Evolutionary conservation across 2,329 filamentous ascomycete genomes (phyloP).

Genomic region (Coniochaeta ligniaria): DNA sequence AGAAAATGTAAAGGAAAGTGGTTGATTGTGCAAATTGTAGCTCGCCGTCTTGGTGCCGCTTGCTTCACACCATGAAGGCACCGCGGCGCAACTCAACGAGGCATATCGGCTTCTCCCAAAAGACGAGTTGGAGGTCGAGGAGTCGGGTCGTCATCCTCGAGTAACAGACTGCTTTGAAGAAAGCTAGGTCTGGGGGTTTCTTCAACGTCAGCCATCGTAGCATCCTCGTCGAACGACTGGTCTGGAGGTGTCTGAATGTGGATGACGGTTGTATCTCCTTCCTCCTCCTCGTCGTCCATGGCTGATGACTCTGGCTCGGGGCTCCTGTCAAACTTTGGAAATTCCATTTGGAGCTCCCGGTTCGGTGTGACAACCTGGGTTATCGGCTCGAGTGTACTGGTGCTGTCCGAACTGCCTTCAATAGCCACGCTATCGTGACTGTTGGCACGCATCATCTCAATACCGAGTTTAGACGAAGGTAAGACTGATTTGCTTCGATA

Average conservation of each 20-base stretch:
- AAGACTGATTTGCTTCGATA: constrained; percentile 48
- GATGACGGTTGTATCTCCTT: constrained; percentile 15
- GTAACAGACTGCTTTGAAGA: neutral
- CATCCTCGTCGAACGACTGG: constrained; percentile 4
- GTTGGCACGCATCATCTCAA: constrained; percentile 97
- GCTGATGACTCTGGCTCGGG: constrained; percentile 5
- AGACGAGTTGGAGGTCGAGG: constrained; percentile 12
- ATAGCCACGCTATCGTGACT: constrained; percentile 72
- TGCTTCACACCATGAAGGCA: neutral
- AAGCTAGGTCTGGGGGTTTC: constrained; percentile 16
- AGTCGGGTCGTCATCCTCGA: constrained; percentile 15
- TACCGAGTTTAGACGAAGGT: constrained; percentile 81
- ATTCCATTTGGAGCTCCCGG: constrained; percentile 28
- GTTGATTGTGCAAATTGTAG: neutral
- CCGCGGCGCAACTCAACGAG: neutral
- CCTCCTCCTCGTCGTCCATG: constrained; percentile 10
- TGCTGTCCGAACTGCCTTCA: constrained; percentile 35
- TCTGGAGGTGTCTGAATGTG: constrained; percentile 19
- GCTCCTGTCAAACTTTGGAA: constrained; percentile 7
- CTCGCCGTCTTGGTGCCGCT: neutral
- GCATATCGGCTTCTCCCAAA: neutral
- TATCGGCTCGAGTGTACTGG: constrained; percentile 32
- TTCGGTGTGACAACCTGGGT: constrained; percentile 45
- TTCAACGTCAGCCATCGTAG: constrained; percentile 9
- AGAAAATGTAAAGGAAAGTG: neutral